Conservation (phyloP, 2,329 filamentous ascomycete species). For the Fusarium kyushuense region DNA sequence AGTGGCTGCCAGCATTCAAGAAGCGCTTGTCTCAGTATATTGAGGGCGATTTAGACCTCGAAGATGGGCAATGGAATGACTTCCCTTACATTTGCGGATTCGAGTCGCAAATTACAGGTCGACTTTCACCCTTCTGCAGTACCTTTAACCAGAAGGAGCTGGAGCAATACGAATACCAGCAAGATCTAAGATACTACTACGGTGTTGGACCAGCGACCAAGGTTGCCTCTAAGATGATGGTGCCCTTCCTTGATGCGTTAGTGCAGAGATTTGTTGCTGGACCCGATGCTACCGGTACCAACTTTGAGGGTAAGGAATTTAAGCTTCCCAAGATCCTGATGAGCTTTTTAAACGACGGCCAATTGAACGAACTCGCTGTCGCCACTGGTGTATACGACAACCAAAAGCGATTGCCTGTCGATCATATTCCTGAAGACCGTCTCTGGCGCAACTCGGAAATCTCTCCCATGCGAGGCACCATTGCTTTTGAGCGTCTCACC, state of each 20-base stretch:
- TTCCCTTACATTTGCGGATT: slow-evolving; percentile 79
- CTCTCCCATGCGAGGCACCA: slow-evolving; percentile 73
- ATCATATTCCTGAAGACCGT: slow-evolving; percentile 59
- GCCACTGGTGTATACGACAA: slow-evolving; percentile 71
- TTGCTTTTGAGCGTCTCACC: slow-evolving; percentile 72
- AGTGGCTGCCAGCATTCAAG: slow-evolving; percentile 65
- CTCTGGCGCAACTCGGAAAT: slow-evolving; percentile 68
- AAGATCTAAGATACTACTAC: slow-evolving; percentile 77
- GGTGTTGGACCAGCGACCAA: slow-evolving; percentile 69
- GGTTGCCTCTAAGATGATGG: slow-evolving; percentile 69
- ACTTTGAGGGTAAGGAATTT: slow-evolving; percentile 60
- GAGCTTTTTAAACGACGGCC: slow-evolving; percentile 74
- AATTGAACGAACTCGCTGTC: slow-evolving; percentile 71
- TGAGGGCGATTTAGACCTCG: slow-evolving; percentile 66
- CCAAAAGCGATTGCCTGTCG: slow-evolving; percentile 62
- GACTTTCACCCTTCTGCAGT: slow-evolving; percentile 70
- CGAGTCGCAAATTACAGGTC: slow-evolving; percentile 74
- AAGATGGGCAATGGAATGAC: slow-evolving; percentile 63
- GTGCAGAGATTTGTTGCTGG: slow-evolving; percentile 65
- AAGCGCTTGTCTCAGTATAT: slow-evolving; percentile 67
- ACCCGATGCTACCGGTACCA: slow-evolving; percentile 61
- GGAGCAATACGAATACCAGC: slow-evolving; percentile 73
- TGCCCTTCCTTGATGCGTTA: slow-evolving; percentile 68
- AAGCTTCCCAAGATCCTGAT: slow-evolving; percentile 68
- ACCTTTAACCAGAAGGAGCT: slow-evolving; percentile 73